A percentile compares a stretch with the other conserved stretches of the same genome.
Conservation (phyloP, 768 basidiomycete species). For the Pleurotus sapidus region DNA sequence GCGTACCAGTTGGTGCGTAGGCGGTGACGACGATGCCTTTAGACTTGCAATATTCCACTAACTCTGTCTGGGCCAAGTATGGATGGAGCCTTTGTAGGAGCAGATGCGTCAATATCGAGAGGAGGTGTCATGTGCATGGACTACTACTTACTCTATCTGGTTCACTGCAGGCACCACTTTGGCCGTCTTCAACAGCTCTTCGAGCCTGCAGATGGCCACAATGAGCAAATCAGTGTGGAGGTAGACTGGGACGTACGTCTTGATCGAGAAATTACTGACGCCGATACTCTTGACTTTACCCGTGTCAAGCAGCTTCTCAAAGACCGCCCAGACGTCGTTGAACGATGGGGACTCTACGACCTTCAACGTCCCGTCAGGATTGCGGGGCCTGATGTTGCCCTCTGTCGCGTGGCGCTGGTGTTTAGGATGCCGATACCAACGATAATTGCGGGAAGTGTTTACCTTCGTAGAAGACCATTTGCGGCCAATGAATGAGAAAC, state of each 20-base stretch:
- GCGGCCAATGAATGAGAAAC: conserved; percentile 54
- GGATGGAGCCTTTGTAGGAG: conserved; percentile 37
- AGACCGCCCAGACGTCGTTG: conserved; percentile 45
- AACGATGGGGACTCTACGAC: conserved; percentile 27
- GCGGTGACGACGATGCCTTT: conserved; percentile 50
- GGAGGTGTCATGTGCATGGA: background rate
- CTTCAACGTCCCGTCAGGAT: conserved; percentile 32
- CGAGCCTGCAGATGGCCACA: conserved; percentile 22
- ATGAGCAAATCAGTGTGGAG: too few relatives aligned
- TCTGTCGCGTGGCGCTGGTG: conserved; percentile 1
- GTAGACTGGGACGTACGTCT: conserved; percentile 34
- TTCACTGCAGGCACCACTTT: conserved; percentile 45
- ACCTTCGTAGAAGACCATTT: conserved; percentile 30
- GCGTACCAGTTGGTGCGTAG: conserved; percentile 44
- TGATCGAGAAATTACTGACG: conserved; percentile 59
- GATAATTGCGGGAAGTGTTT: background rate
- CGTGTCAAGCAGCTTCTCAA: conserved; percentile 46
- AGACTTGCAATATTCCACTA: conserved; percentile 41
- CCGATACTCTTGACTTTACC: conserved; percentile 51
- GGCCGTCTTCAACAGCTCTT: conserved; percentile 35
- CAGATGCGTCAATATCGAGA: background rate
- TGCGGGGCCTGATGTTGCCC: conserved; percentile 15
- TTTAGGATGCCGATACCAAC: background rate
- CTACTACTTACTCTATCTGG: conserved; percentile 39
- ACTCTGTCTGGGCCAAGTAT: conserved; percentile 44